Conservation (phyloP, 2,329 filamentous ascomycete species). For the Sporothrix brasiliensis region DNA sequence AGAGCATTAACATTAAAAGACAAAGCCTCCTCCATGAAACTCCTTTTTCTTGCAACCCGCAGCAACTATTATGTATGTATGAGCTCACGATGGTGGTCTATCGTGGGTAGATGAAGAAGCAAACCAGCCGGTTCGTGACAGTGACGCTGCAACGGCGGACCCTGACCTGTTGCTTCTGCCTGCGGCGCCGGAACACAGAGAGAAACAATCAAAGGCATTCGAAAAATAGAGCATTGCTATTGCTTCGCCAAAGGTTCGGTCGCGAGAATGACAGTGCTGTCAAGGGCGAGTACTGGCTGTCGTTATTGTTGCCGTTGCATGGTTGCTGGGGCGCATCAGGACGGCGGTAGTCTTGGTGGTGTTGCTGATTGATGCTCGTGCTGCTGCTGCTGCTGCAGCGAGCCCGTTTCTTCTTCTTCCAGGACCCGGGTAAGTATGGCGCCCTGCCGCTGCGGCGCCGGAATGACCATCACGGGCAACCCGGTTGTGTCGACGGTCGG, state of each 20-base stretch:
- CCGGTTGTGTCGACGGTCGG: constrained; percentile 58
- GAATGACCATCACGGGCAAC: constrained; percentile 63
- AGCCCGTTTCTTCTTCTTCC: constrained; percentile 53
- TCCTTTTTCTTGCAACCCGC: constrained; percentile 3
- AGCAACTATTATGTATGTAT: background rate
- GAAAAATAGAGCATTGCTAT: background rate
- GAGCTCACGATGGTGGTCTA: background rate
- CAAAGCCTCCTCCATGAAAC: constrained; percentile 10
- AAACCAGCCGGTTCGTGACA: constrained; percentile 20
- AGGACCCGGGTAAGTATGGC: constrained; percentile 59
- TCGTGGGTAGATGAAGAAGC: constrained; percentile 2
- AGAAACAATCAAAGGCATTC: background rate
- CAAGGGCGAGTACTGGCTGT: background rate
- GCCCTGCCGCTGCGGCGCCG: constrained; percentile 62
- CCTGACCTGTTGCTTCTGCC: background rate
- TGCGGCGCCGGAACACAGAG: background rate
- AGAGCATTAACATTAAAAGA: background rate
- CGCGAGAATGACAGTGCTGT: background rate
- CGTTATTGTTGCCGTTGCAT: background rate
- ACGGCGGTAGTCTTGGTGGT: constrained; percentile 7
- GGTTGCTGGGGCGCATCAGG: background rate
- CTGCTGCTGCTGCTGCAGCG: constrained; percentile 29
- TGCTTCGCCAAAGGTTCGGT: constrained; percentile 8
- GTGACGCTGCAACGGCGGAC: constrained; percentile 23
- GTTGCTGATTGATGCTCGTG: constrained; percentile 8